Conservation (phyloP, 1,284 basidiomycete genomes). For the Tremellales sp. region DNA sequence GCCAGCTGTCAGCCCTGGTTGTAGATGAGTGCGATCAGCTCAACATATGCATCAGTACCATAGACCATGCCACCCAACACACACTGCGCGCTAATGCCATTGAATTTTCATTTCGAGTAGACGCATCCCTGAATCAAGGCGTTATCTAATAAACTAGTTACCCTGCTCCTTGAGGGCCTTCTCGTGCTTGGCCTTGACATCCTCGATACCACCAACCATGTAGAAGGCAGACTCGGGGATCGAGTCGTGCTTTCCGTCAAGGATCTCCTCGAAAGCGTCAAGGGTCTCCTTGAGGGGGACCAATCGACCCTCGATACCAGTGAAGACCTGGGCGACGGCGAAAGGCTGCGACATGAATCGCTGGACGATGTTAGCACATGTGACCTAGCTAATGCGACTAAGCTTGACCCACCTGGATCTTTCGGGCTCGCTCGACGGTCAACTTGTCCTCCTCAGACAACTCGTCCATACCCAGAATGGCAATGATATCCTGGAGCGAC, state of each 20-base stretch:
- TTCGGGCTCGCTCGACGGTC: constrained; percentile 70
- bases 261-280: constrained; percentile 93
- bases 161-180: constrained; percentile 89
- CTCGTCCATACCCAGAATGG: constrained; percentile 93
- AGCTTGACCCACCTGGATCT: constrained; percentile 50
- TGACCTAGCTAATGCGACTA: constrained; percentile 1
- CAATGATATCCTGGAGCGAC: constrained; percentile 79
- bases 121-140: no score
- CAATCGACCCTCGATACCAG: constrained; percentile 95
- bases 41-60: no score
- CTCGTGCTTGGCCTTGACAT: constrained; percentile 94
- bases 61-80: no score
- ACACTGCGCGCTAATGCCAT: no score
- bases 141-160: not conserved
- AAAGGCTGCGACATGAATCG: constrained; percentile 99
- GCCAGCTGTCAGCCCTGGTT: no score
- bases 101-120: not conserved
- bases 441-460: constrained; percentile 99
- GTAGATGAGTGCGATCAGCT: no score
- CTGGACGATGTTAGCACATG: constrained; percentile 60
- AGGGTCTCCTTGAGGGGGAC: constrained; percentile 85
- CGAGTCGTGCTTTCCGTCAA: constrained; percentile 78
- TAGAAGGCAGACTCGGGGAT: constrained; percentile 94
- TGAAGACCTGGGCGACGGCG: constrained; percentile 99
- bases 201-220: constrained; percentile 69